phyloP scores from a whole-genome alignment of 2,329 filamentous ascomycete species.

The Coccinonectria pachysandricola region DNA sequence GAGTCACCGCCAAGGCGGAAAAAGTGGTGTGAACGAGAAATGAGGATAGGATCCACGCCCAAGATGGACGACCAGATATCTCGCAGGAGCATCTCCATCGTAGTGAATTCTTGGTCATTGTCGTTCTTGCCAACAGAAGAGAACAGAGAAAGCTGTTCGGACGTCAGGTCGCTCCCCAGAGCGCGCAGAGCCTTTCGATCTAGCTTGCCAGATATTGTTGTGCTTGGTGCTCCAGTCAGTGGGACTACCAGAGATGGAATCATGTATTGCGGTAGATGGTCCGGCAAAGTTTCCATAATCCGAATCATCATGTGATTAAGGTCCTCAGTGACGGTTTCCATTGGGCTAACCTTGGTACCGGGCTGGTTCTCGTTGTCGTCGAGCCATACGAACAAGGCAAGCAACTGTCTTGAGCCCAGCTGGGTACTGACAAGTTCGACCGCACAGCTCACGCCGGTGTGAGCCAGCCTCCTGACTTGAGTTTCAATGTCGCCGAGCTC shows the following conservation, averaged over 20 bases:
- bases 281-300: too few species aligned
- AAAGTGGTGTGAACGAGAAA: slow-evolving; percentile 21
- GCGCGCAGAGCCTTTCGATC: slow-evolving; percentile 7
- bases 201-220: slow-evolving; percentile 11
- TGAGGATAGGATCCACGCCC: slow-evolving; percentile 5
- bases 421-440: not conserved
- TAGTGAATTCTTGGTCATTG: slow-evolving; percentile 5
- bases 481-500: slow-evolving; percentile 19
- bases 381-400: too few species aligned
- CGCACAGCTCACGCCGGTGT: too few species aligned
- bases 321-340: too few species aligned
- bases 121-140: not conserved
- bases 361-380: too few species aligned
- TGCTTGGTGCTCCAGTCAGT: slow-evolving; percentile 8
- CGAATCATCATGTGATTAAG: too few species aligned
- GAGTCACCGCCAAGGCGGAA: slow-evolving; percentile 20
- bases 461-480: slow-evolving; percentile 2
- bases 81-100: slow-evolving; percentile 7
- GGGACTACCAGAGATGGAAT: slow-evolving; percentile 9
- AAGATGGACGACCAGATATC: not conserved
- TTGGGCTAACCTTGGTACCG: too few species aligned
- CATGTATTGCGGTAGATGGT: slow-evolving; percentile 17
- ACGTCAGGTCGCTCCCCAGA: slow-evolving; percentile 27
- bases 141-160: not conserved
- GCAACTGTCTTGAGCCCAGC: too few species aligned